Base-by-base conservation (phyloP, 2,329 filamentous ascomycete genomes). In the Exophiala sideris region DNA sequence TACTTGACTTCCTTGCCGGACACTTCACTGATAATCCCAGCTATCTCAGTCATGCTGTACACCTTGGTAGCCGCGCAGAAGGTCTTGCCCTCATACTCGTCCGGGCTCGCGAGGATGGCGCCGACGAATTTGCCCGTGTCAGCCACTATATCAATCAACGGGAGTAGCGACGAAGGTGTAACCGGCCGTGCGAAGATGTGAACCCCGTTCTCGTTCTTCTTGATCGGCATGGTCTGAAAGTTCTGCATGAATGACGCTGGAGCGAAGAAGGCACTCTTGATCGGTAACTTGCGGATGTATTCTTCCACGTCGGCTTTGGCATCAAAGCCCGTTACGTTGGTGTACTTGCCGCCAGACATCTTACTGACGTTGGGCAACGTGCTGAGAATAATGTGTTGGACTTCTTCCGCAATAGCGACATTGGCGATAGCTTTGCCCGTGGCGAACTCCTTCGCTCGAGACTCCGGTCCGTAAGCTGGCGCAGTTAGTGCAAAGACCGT, bases 171-270 rank as follows among this genome's bases (percentile, higher is more conserved):
- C 7, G 64, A 55, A 4, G 64, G 57, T 1, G 54, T 49, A 12
- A 62, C 42, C 18, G 63, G 47, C 29, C 52, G 52, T 5, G 56
- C 35, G 14, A 71, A 55, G 3, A 56, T 58, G 46, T 65, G 72
- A 0, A 49, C 64, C 12, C 66, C 68, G 52, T 68, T 64, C 2
- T 58, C 58, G n/a, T 48, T 59, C 33, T 53, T 50, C 11, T 54
- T 45, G 1, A 57, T 48, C 1, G 18, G 18, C 29, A 50, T 44
- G 29, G 18, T 35, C 18, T 42, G 36, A 12, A 77, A 66, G 63
- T 82, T 83, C 61, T 75, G 66, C 79, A 82, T 82, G 62, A 82
- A 85, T 47, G 71, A 71, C 0, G 72, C 81, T 0, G 79, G 76
- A n/a, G 76, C 67, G 62, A 80, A 76, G 64, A 83, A 83, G 0